A percentile compares a stretch with the other conserved stretches of the same genome.
phyloP scores from a whole-genome alignment of 345 rosid species.

The Eucalyptus erythrocorys region DNA sequence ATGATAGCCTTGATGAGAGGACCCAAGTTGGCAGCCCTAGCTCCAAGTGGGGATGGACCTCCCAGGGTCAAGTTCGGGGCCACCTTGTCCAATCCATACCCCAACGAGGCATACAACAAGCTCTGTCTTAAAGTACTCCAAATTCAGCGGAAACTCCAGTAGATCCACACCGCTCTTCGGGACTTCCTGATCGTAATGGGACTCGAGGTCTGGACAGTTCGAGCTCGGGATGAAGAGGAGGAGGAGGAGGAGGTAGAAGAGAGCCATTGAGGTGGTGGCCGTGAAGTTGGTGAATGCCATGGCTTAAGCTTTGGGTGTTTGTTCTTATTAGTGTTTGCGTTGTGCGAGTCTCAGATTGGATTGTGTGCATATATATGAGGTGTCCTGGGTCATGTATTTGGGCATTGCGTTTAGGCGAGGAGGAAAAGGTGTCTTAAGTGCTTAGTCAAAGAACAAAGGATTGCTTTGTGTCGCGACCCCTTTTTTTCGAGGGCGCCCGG shows the following conservation, averaged over 20 bases:
- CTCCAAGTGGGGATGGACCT: slow-evolving; percentile 72
- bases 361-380: not conserved
- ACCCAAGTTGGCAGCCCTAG: slow-evolving; percentile 46
- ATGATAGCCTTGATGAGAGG: slow-evolving; percentile 41
- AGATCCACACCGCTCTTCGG: slow-evolving; percentile 29
- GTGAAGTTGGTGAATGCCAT: not conserved
- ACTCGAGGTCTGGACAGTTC: not conserved
- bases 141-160: slow-evolving; percentile 71
- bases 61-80: slow-evolving; percentile 60
- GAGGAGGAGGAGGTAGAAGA: not conserved
- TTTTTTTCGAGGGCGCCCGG: too few species aligned
- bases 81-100: slow-evolving; percentile 54
- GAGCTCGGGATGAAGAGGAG: not conserved
- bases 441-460: not conserved
- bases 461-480: too few species aligned
- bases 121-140: slow-evolving; percentile 89
- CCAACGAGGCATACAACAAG: slow-evolving; percentile 61
- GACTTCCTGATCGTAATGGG: too few species aligned
- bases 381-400: not conserved
- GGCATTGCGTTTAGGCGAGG: not conserved
- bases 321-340: not conserved
- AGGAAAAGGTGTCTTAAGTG: not conserved
- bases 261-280: not conserved
- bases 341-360: not conserved
- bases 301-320: not conserved